Conservation (phyloP, 73 alveolate genomes). For the Stentor coeruleus region DNA sequence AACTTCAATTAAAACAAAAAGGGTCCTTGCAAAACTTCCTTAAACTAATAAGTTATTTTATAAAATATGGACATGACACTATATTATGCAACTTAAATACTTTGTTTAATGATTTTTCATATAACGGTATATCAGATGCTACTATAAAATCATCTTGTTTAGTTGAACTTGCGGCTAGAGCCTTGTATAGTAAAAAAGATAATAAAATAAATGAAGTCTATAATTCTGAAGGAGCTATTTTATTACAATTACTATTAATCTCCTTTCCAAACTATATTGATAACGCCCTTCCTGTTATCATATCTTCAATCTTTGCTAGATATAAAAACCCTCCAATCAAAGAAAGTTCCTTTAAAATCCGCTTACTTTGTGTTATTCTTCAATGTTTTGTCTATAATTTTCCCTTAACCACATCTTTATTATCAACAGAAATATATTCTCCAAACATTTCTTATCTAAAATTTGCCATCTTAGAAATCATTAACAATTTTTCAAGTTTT, state of each 20-base stretch:
- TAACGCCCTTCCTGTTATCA: not conserved
- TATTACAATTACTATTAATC: not conserved
- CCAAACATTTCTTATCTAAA: constrained; percentile 13
- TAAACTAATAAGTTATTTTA: not conserved
- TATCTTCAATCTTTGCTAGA: not conserved
- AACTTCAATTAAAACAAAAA: constrained; percentile 5
- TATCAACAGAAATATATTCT: not conserved
- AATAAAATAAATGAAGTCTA: not conserved
- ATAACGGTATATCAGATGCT: not conserved
- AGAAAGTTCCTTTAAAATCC: not conserved
- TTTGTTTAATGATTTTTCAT: too few relatives aligned
- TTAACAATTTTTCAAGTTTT: not conserved
- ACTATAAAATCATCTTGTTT: not conserved
- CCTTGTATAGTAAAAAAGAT: not conserved
- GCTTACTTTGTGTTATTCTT: not conserved
- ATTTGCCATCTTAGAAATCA: not conserved
- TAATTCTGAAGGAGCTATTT: constrained; percentile 25
- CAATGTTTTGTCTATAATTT: constrained; percentile 1
- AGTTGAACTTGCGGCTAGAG: not conserved
- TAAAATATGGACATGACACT: constrained; percentile 22
- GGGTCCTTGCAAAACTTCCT: not conserved
- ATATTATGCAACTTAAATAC: too few relatives aligned
- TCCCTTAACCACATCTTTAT: not conserved
- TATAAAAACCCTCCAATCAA: not conserved
- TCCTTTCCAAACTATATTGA: not conserved